Evolutionary conservation across 805 yeast species (phyloP).

Genomic region (Peterozyma toletana): DNA sequence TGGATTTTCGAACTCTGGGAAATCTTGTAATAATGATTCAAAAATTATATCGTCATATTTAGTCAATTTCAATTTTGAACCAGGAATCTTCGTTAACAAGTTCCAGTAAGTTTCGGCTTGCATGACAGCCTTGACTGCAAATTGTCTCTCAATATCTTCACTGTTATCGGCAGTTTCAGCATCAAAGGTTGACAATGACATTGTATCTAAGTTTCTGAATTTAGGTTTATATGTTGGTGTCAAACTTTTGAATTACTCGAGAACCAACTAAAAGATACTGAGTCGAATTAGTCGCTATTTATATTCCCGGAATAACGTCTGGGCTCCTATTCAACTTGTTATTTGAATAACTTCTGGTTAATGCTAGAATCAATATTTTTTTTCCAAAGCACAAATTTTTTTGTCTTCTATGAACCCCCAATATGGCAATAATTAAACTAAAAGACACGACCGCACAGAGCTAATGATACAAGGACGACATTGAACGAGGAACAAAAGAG

Average conservation of each 20-base stretch:
- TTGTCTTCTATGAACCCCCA: too few relatives aligned
- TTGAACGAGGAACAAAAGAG: too few relatives aligned
- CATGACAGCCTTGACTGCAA: conserved; percentile 94
- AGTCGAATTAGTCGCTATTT: too few relatives aligned
- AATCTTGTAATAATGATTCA: conserved; percentile 50
- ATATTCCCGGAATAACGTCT: too few relatives aligned
- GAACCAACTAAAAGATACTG: too few relatives aligned
- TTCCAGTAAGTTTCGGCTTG: conserved; percentile 96
- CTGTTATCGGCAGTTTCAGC: conserved; percentile 92
- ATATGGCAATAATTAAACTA: too few relatives aligned
- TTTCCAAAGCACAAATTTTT: too few relatives aligned
- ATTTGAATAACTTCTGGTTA: too few relatives aligned
- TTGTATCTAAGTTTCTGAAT: conserved; percentile 9
- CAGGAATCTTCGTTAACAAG: conserved; percentile 64
- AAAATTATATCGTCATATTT: conserved; percentile 66
- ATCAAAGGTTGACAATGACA: conserved; percentile 37
- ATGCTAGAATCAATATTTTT: too few relatives aligned
- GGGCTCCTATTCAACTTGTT: too few relatives aligned
- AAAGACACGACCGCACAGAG: too few relatives aligned
- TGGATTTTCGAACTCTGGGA: conserved; percentile 81
- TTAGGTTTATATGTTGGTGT: not conserved
- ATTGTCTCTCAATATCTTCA: conserved; percentile 95
- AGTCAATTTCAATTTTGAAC: conserved; percentile 71
- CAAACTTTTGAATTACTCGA: not conserved
- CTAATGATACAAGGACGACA: too few relatives aligned